These are phyloP conservation scores for Moricandia arvensis DNA, from an alignment of 345 rosid genomes.

Conservation along the genomic window DNA sequence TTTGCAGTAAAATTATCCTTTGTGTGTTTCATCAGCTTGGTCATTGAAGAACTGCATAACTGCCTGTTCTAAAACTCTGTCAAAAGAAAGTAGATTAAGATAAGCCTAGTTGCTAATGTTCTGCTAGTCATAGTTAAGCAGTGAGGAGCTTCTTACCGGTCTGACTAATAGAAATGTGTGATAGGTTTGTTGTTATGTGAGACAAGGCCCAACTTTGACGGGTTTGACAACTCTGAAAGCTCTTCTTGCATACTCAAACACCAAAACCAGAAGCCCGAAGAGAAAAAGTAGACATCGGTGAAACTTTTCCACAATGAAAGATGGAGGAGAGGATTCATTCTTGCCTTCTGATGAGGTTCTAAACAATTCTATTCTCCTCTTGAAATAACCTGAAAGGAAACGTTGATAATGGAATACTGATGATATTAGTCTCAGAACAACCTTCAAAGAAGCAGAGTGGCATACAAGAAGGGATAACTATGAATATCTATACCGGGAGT, in stretches of 20 bases:
- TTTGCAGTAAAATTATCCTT: background rate
- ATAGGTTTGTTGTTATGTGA: constrained; percentile 38
- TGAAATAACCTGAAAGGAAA: constrained; percentile 46
- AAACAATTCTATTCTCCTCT: constrained; percentile 31
- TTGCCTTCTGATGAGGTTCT: constrained; percentile 40
- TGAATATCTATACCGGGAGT: no score
- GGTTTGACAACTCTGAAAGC: constrained; percentile 52
- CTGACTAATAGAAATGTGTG: constrained; percentile 12
- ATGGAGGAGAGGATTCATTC: constrained; percentile 27
- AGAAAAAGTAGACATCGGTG: constrained; percentile 50
- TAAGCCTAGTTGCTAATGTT: background rate
- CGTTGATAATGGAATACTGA: no score
- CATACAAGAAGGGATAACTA: background rate
- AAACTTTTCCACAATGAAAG: constrained; percentile 44
- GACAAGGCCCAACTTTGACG: constrained; percentile 55
- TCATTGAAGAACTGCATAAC: constrained; percentile 15
- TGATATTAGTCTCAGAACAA: background rate
- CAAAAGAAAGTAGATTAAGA: background rate
- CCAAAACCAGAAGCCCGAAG: constrained; percentile 55
- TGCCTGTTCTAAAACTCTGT: background rate
- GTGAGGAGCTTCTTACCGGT: constrained; percentile 41
- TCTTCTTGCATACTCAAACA: constrained; percentile 52
- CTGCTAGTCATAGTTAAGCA: background rate
- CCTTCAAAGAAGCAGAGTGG: no score
- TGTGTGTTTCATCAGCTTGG: constrained; percentile 19